A percentile compares a stretch with the other conserved stretches of the same genome.
Conservation (phyloP, 106 monocot genomes). For the Dendrobium huoshanense region DNA sequence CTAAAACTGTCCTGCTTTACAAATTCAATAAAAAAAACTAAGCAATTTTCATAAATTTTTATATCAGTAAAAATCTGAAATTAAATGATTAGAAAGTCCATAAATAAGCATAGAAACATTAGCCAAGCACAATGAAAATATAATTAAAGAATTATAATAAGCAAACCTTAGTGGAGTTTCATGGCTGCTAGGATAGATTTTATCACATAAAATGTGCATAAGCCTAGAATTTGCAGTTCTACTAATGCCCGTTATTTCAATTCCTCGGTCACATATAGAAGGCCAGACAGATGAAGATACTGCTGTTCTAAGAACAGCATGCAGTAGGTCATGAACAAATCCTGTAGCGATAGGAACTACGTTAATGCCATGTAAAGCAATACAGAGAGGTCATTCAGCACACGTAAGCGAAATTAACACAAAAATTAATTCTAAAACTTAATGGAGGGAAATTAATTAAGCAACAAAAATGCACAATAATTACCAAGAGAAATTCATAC, state of each 20-base stretch:
- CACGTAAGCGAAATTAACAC: not conserved
- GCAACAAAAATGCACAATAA: not conserved
- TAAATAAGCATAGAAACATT: not conserved
- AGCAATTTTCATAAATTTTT: not conserved
- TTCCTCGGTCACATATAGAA: constrained; percentile 14
- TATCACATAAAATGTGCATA: constrained; percentile 20
- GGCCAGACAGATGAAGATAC: constrained; percentile 30
- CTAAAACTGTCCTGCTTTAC: not conserved
- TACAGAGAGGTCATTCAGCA: not conserved
- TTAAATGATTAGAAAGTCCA: not conserved
- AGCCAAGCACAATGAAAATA: not conserved
- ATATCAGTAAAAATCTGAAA: not conserved
- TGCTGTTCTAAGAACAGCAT: constrained; percentile 36
- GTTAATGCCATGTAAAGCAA: not conserved
- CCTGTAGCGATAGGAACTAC: constrained; percentile 8
- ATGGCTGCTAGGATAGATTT: constrained; percentile 13
- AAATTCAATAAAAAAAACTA: not conserved
- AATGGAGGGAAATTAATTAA: not conserved
- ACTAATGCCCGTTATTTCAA: constrained; percentile 17
- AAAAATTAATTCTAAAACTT: too few relatives aligned
- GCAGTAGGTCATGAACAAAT: constrained; percentile 23
- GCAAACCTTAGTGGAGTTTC: constrained; percentile 52
- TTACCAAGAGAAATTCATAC: not conserved
- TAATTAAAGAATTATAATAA: not conserved
- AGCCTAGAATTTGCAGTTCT: constrained; percentile 27